These are phyloP conservation scores for Kodamaea neixiangensis DNA, from an alignment of 805 yeast species.

Conservation along the genomic window DNA sequence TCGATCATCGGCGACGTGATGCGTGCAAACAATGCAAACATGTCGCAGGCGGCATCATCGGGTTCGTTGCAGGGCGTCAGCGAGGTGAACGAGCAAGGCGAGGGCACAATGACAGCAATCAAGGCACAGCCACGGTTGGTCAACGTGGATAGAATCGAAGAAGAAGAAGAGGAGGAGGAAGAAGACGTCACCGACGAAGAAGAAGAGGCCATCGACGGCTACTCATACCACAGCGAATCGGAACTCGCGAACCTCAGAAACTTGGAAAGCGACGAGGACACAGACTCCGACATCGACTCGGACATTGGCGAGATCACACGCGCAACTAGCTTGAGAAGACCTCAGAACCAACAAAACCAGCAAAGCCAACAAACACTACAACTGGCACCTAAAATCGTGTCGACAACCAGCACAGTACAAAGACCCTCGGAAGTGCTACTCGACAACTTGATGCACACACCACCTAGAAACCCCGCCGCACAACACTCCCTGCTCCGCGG, in stretches of 20 bases:
- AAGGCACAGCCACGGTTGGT: slow-evolving; percentile 74
- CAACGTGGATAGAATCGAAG: slow-evolving; percentile 50
- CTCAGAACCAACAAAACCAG: slow-evolving; percentile 4
- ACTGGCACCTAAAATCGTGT: background rate
- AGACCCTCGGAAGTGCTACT: background rate
- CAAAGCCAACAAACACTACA: background rate
- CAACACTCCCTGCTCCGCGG: background rate
- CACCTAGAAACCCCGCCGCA: background rate
- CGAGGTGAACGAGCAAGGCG: slow-evolving; percentile 4
- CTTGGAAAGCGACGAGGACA: slow-evolving; percentile 10
- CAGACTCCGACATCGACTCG: slow-evolving; percentile 43
- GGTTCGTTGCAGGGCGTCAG: background rate
- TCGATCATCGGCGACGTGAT: slow-evolving; percentile 44
- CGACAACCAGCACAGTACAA: background rate
- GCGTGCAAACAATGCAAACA: slow-evolving; percentile 22
- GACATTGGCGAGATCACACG: slow-evolving; percentile 47
- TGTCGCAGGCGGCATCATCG: slow-evolving; percentile 5
- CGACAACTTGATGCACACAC: slow-evolving; percentile 4
- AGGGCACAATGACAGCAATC: slow-evolving; percentile 66
- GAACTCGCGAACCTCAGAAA: slow-evolving; percentile 1
- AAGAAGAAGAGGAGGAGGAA: slow-evolving; percentile 40
- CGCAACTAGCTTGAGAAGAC: slow-evolving; percentile 36
- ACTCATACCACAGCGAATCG: slow-evolving; percentile 4
- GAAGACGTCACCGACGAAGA: slow-evolving; percentile 19
- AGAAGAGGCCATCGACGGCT: slow-evolving; percentile 16